These are phyloP conservation scores for Pseudogymnoascus sp. DNA, from an alignment of 2,329 filamentous ascomycete species.

Conservation along the genomic window DNA sequence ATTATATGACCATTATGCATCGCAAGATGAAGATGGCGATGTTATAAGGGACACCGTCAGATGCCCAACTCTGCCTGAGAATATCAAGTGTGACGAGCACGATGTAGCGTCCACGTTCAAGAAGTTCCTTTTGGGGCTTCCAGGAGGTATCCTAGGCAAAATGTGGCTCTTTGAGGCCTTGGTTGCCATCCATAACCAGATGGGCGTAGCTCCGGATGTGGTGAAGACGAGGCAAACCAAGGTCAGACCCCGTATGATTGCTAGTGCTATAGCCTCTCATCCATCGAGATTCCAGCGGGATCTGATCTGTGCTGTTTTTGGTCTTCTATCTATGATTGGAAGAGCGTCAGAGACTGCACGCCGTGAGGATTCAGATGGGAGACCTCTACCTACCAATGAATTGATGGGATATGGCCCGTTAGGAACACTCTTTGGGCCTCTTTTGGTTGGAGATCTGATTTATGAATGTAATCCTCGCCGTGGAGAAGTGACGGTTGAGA, in stretches of 20 bases:
- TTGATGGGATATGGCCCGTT: slow-evolving; percentile 59
- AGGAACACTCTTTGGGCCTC: slow-evolving; percentile 58
- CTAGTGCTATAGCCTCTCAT: slow-evolving; percentile 54
- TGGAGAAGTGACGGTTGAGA: slow-evolving; percentile 10
- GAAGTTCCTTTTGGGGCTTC: slow-evolving; percentile 54
- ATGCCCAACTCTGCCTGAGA: slow-evolving; percentile 51
- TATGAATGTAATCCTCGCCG: slow-evolving; percentile 37
- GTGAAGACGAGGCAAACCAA: slow-evolving; percentile 48
- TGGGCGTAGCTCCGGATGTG: slow-evolving; percentile 46
- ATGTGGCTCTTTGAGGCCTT: slow-evolving; percentile 55
- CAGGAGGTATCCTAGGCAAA: slow-evolving; percentile 61
- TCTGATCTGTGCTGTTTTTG: slow-evolving; percentile 61
- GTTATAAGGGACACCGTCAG: slow-evolving; percentile 51
- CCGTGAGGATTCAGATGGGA: slow-evolving; percentile 45
- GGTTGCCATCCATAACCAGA: slow-evolving; percentile 52
- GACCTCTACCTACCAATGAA: slow-evolving; percentile 48
- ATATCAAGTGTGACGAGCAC: slow-evolving; percentile 54
- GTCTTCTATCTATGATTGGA: slow-evolving; percentile 56
- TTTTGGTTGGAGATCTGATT: slow-evolving; percentile 53
- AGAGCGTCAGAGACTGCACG: slow-evolving; percentile 48
- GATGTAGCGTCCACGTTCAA: slow-evolving; percentile 65
- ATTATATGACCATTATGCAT: slow-evolving; percentile 59
- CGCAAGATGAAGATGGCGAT: slow-evolving; percentile 40
- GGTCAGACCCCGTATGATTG: slow-evolving; percentile 58
- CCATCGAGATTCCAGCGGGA: slow-evolving; percentile 54